Evolutionary conservation across 805 yeast genomes (phyloP).

Genomic region (Sugiyamaella floridensis): DNA sequence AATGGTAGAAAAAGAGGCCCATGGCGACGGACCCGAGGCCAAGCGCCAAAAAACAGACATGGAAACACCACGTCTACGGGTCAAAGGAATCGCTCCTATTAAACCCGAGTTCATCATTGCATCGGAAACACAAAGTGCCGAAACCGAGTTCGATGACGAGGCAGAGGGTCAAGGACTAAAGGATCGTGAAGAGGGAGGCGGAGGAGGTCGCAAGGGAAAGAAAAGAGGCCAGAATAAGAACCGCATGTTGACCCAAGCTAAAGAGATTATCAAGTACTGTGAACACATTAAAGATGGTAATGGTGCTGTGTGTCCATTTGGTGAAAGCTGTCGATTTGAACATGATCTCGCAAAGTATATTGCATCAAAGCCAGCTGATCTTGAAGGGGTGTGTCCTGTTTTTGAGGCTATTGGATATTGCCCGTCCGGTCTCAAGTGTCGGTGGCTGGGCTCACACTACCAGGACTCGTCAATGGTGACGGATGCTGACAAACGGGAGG

Average conservation of each 20-base stretch:
- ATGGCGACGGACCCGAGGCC: conserved; percentile 16
- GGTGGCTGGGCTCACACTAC: conserved; percentile 76
- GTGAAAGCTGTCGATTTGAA: conserved; percentile 62
- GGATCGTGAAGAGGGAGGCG: conserved; percentile 32
- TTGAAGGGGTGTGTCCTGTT: conserved; percentile 79
- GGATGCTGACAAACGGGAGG: conserved; percentile 38
- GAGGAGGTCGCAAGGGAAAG: conserved; percentile 45
- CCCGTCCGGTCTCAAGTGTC: conserved; percentile 86
- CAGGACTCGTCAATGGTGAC: conserved; percentile 35
- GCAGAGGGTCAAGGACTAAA: conserved; percentile 22
- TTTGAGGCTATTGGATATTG: conserved; percentile 77
- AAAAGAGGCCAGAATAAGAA: conserved; percentile 78
- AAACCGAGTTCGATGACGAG: conserved; percentile 19
- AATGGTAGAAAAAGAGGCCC: not conserved
- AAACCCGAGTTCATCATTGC: conserved; percentile 60
- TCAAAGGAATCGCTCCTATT: conserved; percentile 67
- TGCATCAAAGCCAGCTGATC: conserved; percentile 58
- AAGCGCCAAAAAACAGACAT: conserved; percentile 25
- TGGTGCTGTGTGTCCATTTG: conserved; percentile 52
- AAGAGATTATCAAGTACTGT: conserved; percentile 62
- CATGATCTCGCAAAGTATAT: conserved; percentile 71
- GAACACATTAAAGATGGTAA: conserved; percentile 35
- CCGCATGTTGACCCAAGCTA: conserved; percentile 64
- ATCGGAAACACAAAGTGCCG: conserved; percentile 2
- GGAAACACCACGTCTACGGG: conserved; percentile 15